Percentiles rank a stretch among this genome's conserved stretches.
These are phyloP conservation scores for Aspergillus bertholletiae DNA, from an alignment of 495 filamentous ascomycete genomes.

Conservation along the genomic window DNA sequence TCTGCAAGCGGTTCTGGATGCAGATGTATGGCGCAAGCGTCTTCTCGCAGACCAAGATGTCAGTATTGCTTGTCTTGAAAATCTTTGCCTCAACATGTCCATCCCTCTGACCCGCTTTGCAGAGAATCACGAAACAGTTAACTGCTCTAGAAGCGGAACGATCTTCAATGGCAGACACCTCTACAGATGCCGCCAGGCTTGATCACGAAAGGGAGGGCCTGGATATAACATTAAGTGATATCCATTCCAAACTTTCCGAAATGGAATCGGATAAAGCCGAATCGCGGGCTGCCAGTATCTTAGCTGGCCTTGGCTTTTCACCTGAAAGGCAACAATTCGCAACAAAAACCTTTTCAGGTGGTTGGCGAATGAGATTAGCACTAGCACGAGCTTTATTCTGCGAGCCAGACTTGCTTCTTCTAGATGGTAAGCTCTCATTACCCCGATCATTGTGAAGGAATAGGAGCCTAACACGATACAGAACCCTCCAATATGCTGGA, in stretches of 20 bases:
- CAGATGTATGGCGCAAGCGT: conserved; percentile 98
- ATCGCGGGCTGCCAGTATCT: conserved; percentile 87
- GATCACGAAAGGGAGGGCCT: conserved; percentile 86
- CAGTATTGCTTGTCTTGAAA: conserved; percentile 24
- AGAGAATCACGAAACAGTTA: conserved; percentile 83
- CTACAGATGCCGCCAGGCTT: conserved; percentile 75
- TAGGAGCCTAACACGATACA: conserved; percentile 26
- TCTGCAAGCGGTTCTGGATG: conserved; percentile 92
- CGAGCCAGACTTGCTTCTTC: conserved; percentile 92
- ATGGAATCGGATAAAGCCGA: conserved; percentile 99
- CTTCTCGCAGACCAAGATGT: conserved; percentile 85
- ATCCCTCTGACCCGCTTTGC: neutral
- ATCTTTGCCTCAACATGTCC: neutral
- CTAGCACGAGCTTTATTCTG: conserved; percentile 95
- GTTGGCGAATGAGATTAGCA: conserved; percentile 98
- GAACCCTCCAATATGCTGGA: conserved; percentile 99
- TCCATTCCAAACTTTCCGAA: conserved; percentile 88
- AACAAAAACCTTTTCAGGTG: conserved; percentile 97
- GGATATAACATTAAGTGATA: conserved; percentile 83
- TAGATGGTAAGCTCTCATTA: conserved; percentile 57
- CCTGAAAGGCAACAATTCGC: conserved; percentile 86
- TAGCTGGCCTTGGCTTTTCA: conserved; percentile 97
- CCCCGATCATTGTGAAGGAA: neutral
- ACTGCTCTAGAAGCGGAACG: conserved; percentile 76
- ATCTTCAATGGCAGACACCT: conserved; percentile 77